Base-by-base conservation (phyloP, 139 green algal species). In the Yamagishiella unicocca region DNA sequence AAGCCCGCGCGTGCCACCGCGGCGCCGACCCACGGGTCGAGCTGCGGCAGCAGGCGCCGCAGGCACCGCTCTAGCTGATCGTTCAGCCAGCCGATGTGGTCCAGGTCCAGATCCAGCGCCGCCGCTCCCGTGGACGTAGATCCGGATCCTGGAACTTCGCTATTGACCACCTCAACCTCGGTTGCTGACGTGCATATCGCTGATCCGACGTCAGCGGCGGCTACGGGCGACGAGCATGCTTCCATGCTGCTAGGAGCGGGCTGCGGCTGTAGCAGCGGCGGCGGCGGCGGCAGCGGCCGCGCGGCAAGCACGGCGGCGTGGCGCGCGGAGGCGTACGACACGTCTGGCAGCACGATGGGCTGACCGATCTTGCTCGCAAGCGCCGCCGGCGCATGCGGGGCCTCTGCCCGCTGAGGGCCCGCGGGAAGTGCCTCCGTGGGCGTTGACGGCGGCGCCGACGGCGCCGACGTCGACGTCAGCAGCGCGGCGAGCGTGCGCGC, bases 1-100 rank as follows among this genome's bases (percentile, higher is more conserved):
- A 79, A 76, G 33, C 58, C 84, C 85, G 88, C 75, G 76, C 35
- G 2, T 31, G 55, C 54, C 71, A 70, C 35, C 67, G 81, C 81
- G n/a, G 66, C 64, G 24, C 31, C 33, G 38, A 68, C 64, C 38
- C 38, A 29, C 25, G 64, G 64, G 45, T 79, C 43, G 27, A 87
- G 33, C 81, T 53, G n/a, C 31, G 81, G 81, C 81, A 78, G 24
- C 81, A 87, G 45, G 17, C 81, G 81, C 62, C 66, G 43, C 45
- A 79, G 27, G 35, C 66, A 70, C 33, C 17, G 14, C 45, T 87
- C 64, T 35, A 87, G 46, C 31, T 67, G 81, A 5, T 54, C 81
- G 33, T 27, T 4, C 64, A 87, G 66, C 64, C 79, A 85, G 61
- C 79, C 62, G 61, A 85, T 62, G 55, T 85, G 79, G 14, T 53